These are phyloP conservation scores for Chenopodium album DNA, from an alignment of 148 eudicot species.

Conservation along the genomic window DNA sequence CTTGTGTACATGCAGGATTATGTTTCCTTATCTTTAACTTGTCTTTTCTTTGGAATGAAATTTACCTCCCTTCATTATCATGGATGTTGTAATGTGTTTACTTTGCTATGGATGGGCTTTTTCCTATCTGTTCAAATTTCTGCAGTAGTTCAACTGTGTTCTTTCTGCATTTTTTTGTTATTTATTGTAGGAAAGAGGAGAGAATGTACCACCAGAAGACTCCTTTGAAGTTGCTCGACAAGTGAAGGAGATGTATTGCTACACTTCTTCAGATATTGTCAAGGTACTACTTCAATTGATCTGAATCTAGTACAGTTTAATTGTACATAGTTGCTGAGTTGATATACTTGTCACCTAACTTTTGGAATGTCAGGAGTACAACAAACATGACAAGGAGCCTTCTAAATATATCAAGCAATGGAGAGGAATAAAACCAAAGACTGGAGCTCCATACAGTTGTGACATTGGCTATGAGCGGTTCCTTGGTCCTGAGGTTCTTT, in stretches of 20 bases:
- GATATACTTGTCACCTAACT: not conserved
- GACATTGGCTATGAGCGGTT: conserved; percentile 97
- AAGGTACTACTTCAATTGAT: conserved; percentile 44
- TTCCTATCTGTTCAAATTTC: not conserved
- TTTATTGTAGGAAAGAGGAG: conserved; percentile 90
- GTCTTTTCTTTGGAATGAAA: not conserved
- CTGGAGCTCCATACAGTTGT: conserved; percentile 95
- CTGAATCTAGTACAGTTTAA: not conserved
- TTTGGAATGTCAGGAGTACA: conserved; percentile 65
- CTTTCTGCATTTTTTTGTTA: conserved; percentile 18
- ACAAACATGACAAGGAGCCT: conserved; percentile 98
- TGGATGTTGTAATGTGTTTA: not conserved
- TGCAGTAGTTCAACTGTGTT: not conserved
- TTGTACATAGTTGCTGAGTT: conserved; percentile 13
- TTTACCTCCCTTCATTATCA: not conserved
- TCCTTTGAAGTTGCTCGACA: conserved; percentile 96
- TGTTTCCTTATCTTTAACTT: not conserved
- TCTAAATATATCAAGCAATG: conserved; percentile 88
- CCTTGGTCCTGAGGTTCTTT: conserved; percentile 96
- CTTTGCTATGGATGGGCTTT: not conserved
- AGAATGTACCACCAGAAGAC: conserved; percentile 91
- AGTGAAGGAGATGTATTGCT: conserved; percentile 95
- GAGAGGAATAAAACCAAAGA: conserved; percentile 92
- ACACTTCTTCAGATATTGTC: conserved; percentile 92
- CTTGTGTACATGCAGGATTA: not conserved